These are phyloP conservation scores for Trametes gibbosa DNA, from an alignment of 768 basidiomycete species.

Conservation along the genomic window DNA sequence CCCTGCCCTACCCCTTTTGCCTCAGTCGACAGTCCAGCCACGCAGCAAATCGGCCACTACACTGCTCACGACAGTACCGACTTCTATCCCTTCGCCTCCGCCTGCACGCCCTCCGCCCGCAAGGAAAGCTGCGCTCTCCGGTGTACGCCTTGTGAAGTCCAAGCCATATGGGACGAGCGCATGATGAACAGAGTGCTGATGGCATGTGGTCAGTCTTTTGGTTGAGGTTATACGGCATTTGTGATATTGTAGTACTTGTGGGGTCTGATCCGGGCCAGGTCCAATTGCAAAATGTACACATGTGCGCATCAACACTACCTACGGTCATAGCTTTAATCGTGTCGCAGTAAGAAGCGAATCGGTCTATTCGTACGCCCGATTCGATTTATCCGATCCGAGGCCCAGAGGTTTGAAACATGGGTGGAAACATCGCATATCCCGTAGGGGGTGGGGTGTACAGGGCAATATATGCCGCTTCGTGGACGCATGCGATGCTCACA, in stretches of 20 bases:
- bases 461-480: no score
- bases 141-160: conserved; percentile 19
- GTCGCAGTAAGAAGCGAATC: no score
- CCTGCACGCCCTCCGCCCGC: not conserved
- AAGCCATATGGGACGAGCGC: not conserved
- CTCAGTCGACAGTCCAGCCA: not conserved
- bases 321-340: no score
- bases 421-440: no score
- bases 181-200: not conserved
- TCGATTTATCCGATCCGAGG: no score
- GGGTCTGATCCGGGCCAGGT: no score
- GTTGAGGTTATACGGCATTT: not conserved
- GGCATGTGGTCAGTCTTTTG: not conserved
- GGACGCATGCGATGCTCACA: no score
- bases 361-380: no score
- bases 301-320: no score
- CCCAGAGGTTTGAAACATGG: no score
- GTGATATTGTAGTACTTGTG: not conserved
- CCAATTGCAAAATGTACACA: no score
- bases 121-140: conserved; percentile 10
- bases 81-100: not conserved
- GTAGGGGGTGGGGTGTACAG: no score
- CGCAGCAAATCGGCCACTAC: not conserved
- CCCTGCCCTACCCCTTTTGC: conserved; percentile 15
- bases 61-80: not conserved